A percentile compares a stretch with the other conserved stretches of the same genome.
Evolutionary conservation across 306 rosid genomes (phyloP).

Genomic region (Morella rubra): DNA sequence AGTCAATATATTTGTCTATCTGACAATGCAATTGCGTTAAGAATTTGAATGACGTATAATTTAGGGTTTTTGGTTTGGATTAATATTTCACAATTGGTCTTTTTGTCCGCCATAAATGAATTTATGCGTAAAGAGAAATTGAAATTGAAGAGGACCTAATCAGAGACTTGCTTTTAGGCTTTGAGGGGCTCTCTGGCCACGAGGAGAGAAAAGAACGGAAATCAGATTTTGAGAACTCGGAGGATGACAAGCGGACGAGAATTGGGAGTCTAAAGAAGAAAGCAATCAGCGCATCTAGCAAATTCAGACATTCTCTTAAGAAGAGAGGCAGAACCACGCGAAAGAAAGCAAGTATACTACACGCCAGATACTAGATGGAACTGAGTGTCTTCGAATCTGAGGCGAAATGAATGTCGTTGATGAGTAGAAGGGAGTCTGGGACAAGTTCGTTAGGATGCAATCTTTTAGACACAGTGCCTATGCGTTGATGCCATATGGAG

Average conservation of each 20-base stretch:
- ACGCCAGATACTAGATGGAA: too few species aligned
- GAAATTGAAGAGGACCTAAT: not conserved
- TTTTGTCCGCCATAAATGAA: not conserved
- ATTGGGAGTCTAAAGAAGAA: conserved; percentile 74
- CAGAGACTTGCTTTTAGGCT: conserved; percentile 44
- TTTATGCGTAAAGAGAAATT: not conserved
- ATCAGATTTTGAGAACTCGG: conserved; percentile 74
- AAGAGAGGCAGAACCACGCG: conserved; percentile 52
- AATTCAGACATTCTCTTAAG: conserved; percentile 78
- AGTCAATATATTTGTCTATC: not conserved
- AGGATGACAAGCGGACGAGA: conserved; percentile 72
- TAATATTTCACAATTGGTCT: not conserved
- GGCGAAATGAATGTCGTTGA: too few species aligned
- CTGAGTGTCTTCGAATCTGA: too few species aligned
- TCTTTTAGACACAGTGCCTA: too few species aligned
- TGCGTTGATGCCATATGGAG: too few species aligned
- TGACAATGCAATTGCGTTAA: not conserved
- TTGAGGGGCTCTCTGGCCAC: conserved; percentile 65
- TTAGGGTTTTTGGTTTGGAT: not conserved
- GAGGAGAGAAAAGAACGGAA: conserved; percentile 72
- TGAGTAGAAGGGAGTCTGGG: too few species aligned
- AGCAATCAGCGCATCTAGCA: conserved; percentile 82
- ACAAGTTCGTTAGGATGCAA: too few species aligned
- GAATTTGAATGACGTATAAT: not conserved
- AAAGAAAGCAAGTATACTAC: too few species aligned